Evolutionary conservation across 768 basidiomycete genomes (phyloP), one percentile per base, ranked within the genome.

Genomic region (Mycena alexandri): DNA sequence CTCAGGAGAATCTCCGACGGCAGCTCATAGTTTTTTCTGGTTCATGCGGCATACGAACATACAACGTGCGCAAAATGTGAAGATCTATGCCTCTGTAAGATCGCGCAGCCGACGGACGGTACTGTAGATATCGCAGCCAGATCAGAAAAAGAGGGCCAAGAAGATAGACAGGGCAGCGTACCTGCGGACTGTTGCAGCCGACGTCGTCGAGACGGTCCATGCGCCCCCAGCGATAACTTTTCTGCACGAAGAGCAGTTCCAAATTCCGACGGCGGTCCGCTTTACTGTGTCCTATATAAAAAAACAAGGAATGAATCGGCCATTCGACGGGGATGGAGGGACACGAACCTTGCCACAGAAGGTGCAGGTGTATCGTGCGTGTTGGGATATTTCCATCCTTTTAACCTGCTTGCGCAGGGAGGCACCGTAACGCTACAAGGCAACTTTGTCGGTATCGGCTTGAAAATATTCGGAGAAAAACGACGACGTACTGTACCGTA

Each of bases 351-450:
- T 99, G 79, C 98, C 98, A 82, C 98, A 99, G 86, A 96, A 97
- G 53, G 96, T 96, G 88, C 98, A 99, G 70, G 96, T 96, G 85
- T 99, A 98, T 71, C 94, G 90, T 47, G 96, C 93, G 81, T 98
- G 95, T 82, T 98, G 95, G 44, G 93, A 94, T 79, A 95, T 88
- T 86, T 96, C 93, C 93, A 94, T 93, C 89, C 95, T 98, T 93
- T 99, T 99, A 74, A 99, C 95, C 87, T 98, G 93, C 90, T 99
- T 99, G 80, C 98, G 91, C 85, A 99, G 91, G 76, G 97, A 99
- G 78, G 97, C 97, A 95, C 97, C 96, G 79, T 98, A 99, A 86
- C 97, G 96, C 93, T 93, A 76, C 43, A 63, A 70, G 70, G 61
- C 38, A 21, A 42, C n/a, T 38, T 29, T 11, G 7, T 52, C 33